phyloP scores from a whole-genome alignment of 2,329 filamentous ascomycete species.

The Diaporthe capsici region DNA sequence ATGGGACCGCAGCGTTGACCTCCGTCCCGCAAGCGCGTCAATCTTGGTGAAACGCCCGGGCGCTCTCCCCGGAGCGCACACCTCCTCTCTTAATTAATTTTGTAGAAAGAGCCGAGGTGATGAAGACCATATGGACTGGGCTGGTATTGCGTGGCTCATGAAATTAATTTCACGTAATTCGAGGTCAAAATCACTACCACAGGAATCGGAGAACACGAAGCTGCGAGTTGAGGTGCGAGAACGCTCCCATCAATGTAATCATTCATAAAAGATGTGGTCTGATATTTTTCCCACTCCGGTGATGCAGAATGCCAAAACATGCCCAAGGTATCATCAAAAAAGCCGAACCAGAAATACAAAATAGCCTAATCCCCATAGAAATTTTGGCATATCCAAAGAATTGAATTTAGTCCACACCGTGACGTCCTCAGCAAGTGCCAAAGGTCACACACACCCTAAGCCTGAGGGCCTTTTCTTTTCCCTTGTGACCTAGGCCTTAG shows the following conservation, averaged over 20 bases:
- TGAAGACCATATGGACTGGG: background rate
- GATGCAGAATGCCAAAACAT: constrained; percentile 30
- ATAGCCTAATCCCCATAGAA: background rate
- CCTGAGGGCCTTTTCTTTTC: background rate
- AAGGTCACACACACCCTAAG: constrained; percentile 5
- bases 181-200: background rate
- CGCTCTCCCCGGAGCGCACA: background rate
- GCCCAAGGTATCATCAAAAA: constrained; percentile 33
- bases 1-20: background rate
- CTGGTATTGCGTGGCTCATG: background rate
- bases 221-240: background rate
- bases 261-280: constrained; percentile 5
- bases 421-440: background rate
- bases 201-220: background rate
- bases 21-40: background rate
- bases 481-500: background rate
- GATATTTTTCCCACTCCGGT: constrained; percentile 23
- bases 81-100: background rate
- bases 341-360: constrained; percentile 23
- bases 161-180: background rate
- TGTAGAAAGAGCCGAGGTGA: constrained; percentile 3
- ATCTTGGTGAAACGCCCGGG: constrained; percentile 20
- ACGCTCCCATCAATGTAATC: constrained; percentile 18
- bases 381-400: constrained; percentile 9
- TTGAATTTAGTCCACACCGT: constrained; percentile 21